Conservation (phyloP, 768 basidiomycete genomes). For the Lentinula aciculospora region DNA sequence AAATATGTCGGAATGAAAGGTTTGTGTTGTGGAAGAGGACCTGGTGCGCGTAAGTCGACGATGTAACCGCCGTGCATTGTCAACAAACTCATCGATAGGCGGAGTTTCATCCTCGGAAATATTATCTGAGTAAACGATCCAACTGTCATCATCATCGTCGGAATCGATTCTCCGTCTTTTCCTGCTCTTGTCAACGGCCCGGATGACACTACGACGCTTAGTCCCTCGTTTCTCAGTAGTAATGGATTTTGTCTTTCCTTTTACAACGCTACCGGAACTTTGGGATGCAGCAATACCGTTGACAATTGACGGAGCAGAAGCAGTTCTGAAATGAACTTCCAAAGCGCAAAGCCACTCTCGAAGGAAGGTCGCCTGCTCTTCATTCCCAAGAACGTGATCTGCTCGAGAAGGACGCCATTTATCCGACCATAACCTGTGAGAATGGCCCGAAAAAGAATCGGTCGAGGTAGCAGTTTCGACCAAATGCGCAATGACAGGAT, state of each 20-base stretch:
- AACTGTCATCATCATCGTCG: slow-evolving; percentile 54
- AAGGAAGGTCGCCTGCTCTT: slow-evolving; percentile 61
- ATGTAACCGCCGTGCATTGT: background rate
- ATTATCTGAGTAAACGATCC: slow-evolving; percentile 44
- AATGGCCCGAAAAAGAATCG: slow-evolving; percentile 12
- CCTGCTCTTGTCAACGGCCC: slow-evolving; percentile 43
- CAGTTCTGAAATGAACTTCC: slow-evolving; percentile 40
- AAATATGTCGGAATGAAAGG: slow-evolving; percentile 18
- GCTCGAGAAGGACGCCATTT: slow-evolving; percentile 74
- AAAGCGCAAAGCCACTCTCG: slow-evolving; percentile 77
- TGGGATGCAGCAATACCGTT: slow-evolving; percentile 6
- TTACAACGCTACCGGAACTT: slow-evolving; percentile 14
- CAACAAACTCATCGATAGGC: slow-evolving; percentile 15
- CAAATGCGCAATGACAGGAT: slow-evolving; percentile 49
- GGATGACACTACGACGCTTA: slow-evolving; percentile 59
- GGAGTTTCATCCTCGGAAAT: slow-evolving; percentile 16
- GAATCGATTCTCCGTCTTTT: slow-evolving; percentile 52
- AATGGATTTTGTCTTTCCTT: slow-evolving; percentile 20
- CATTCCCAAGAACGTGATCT: slow-evolving; percentile 75
- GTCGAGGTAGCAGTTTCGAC: slow-evolving; percentile 16
- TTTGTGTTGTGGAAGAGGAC: background rate
- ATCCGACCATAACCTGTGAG: slow-evolving; percentile 59
- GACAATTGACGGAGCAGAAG: background rate
- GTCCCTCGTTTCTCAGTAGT: slow-evolving; percentile 25
- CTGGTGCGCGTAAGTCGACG: background rate